These are phyloP conservation scores for Stenogyne calaminthoides DNA, from an alignment of 305 asterid genomes.

Conservation along the genomic window DNA sequence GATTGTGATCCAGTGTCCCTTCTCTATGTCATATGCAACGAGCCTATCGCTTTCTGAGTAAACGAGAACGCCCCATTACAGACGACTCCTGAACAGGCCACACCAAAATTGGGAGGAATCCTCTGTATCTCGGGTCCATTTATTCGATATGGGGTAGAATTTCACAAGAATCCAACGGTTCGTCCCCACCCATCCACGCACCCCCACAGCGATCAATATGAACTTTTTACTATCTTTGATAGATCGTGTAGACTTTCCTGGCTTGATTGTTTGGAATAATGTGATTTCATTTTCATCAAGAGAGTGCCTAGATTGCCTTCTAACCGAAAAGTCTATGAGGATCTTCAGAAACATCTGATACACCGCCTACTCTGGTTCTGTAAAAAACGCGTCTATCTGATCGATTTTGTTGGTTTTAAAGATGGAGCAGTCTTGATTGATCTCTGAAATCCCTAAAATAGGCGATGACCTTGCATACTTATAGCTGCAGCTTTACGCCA, in stretches of 20 bases:
- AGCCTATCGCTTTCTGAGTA: conserved; percentile 84
- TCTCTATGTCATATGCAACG: conserved; percentile 69
- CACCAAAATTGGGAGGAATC: conserved; percentile 77
- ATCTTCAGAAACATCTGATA: conserved; percentile 87
- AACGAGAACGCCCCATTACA: conserved; percentile 63
- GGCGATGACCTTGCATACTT: conserved; percentile 85
- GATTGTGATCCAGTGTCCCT: conserved; percentile 80
- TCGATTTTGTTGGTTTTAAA: conserved; percentile 60
- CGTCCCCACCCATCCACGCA: conserved; percentile 96
- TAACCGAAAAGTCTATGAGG: conserved; percentile 87
- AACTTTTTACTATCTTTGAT: conserved; percentile 48
- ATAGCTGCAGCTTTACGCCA: conserved; percentile 83
- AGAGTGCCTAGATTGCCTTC: conserved; percentile 67
- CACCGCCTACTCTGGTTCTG: conserved; percentile 69
- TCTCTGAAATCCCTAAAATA: conserved; percentile 69
- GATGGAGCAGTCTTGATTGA: conserved; percentile 51
- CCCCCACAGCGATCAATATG: conserved; percentile 82
- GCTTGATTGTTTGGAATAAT: conserved; percentile 39
- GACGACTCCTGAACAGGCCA: conserved; percentile 79
- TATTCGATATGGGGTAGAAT: conserved; percentile 71
- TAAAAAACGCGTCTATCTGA: conserved; percentile 55
- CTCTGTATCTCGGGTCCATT: conserved; percentile 90
- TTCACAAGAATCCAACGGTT: conserved; percentile 76
- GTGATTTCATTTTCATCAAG: conserved; percentile 67
- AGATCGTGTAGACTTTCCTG: conserved; percentile 38